A percentile compares a stretch with the other conserved stretches of the same genome.
phyloP scores from a whole-genome alignment of 2,329 filamentous ascomycete genomes.

The Pseudocercospora vitis region DNA sequence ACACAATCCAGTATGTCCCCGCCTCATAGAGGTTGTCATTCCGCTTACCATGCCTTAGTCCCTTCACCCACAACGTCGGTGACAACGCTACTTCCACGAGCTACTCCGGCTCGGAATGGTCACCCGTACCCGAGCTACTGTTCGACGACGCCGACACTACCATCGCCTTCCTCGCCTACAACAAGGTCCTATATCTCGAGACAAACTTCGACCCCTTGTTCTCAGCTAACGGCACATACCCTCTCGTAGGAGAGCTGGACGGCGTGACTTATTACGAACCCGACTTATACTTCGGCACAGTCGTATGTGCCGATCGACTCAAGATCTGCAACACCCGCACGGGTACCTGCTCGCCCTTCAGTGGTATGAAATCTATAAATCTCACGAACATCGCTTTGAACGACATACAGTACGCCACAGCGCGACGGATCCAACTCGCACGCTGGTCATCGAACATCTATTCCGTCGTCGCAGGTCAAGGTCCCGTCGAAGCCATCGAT shows the following conservation, averaged over 20 bases:
- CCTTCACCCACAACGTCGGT: neutral
- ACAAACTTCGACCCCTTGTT: constrained; percentile 7
- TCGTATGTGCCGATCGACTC: constrained; percentile 4
- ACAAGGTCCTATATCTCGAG: constrained; percentile 1
- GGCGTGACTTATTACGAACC: constrained; percentile 1
- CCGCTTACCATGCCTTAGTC: neutral
- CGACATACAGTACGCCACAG: constrained; percentile 5
- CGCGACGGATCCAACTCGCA: neutral
- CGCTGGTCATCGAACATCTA: constrained; percentile 3
- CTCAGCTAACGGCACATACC: neutral
- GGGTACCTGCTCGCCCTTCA: neutral
- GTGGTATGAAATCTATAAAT: neutral
- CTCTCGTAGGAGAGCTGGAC: neutral
- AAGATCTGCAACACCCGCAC: constrained; percentile 1
- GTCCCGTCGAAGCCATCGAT: neutral
- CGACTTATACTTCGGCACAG: neutral
- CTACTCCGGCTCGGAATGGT: neutral
- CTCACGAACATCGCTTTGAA: neutral
- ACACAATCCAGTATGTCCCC: neutral
- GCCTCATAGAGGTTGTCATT: neutral
- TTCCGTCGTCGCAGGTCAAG: neutral
- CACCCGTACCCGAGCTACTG: neutral
- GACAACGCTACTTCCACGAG: neutral
- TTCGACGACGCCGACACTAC: constrained; percentile 3
- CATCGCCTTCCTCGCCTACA: constrained; percentile 2